phyloP scores from a whole-genome alignment of 2,329 filamentous ascomycete species.

The Diplodia seriata region DNA sequence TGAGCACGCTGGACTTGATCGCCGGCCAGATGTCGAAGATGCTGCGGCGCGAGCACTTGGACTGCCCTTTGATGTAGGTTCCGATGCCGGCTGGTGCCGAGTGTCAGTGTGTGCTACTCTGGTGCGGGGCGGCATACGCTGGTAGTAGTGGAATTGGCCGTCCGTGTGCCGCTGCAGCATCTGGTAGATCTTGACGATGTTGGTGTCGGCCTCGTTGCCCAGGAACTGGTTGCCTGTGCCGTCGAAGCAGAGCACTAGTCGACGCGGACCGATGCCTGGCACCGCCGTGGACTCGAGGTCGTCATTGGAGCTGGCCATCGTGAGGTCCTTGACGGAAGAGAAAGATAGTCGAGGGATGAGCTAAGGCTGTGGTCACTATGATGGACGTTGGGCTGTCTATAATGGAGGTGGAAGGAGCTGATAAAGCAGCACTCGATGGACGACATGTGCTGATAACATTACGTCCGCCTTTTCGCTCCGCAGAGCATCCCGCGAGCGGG shows the following conservation, averaged over 20 bases:
- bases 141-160: conserved; percentile 59
- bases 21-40: not conserved
- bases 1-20: conserved; percentile 16
- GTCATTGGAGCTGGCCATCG: not conserved
- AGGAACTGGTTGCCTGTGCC: conserved; percentile 54
- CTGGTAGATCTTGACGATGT: conserved; percentile 71
- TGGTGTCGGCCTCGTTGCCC: conserved; percentile 50
- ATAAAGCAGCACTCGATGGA: not conserved
- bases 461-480: not conserved
- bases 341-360: too few species aligned
- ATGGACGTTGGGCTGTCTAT: too few species aligned
- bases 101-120: not conserved
- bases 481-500: not conserved
- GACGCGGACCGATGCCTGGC: conserved; percentile 31
- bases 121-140: conserved; percentile 25
- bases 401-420: not conserved
- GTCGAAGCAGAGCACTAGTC: conserved; percentile 51
- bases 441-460: not conserved
- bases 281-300: not conserved
- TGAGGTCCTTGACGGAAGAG: not conserved
- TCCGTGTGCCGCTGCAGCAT: conserved; percentile 70
- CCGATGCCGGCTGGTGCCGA: conserved; percentile 35
- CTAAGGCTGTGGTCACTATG: too few species aligned
- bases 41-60: not conserved
- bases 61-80: conserved; percentile 34